These are phyloP conservation scores for Elongisporangium prolatum DNA, from an alignment of 352 stramenopile species.

Conservation along the genomic window DNA sequence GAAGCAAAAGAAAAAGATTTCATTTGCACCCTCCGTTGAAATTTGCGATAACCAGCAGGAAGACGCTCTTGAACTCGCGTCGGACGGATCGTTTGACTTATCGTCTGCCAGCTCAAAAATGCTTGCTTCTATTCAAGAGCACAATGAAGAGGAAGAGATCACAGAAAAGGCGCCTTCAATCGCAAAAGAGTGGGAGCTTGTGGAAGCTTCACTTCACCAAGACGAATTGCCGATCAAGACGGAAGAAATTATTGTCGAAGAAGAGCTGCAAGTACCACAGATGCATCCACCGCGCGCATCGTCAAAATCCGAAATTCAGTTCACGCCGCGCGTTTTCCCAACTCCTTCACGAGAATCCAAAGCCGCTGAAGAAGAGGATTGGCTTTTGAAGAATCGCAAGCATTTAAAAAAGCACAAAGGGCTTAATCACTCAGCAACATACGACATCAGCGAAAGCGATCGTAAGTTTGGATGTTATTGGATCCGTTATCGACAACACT, in stretches of 20 bases:
- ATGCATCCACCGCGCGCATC: constrained; percentile 44
- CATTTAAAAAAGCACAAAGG: constrained; percentile 72
- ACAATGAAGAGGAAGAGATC: neutral
- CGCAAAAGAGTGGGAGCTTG: neutral
- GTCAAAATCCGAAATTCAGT: constrained; percentile 52
- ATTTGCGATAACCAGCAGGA: constrained; percentile 5
- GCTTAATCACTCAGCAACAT: constrained; percentile 34
- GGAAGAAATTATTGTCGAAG: constrained; percentile 1
- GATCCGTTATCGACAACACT: neutral
- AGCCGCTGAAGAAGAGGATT: constrained; percentile 76
- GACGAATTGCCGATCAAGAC: neutral
- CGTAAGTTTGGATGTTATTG: constrained; percentile 29
- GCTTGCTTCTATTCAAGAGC: constrained; percentile 2
- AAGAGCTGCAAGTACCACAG: constrained; percentile 7
- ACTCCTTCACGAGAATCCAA: constrained; percentile 79
- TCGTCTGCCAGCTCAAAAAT: constrained; percentile 3
- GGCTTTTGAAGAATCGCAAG: constrained; percentile 80
- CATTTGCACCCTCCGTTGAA: constrained; percentile 23
- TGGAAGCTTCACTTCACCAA: neutral
- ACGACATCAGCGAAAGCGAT: constrained; percentile 84
- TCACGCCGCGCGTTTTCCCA: constrained; percentile 73
- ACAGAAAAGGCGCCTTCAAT: neutral
- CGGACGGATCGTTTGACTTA: constrained; percentile 51
- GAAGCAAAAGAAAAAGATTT: constrained; percentile 28
- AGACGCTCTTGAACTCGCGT: constrained; percentile 35